Evolutionary conservation across 2,329 filamentous ascomycete species (phyloP).

Genomic region (Calonectria honghensis): DNA sequence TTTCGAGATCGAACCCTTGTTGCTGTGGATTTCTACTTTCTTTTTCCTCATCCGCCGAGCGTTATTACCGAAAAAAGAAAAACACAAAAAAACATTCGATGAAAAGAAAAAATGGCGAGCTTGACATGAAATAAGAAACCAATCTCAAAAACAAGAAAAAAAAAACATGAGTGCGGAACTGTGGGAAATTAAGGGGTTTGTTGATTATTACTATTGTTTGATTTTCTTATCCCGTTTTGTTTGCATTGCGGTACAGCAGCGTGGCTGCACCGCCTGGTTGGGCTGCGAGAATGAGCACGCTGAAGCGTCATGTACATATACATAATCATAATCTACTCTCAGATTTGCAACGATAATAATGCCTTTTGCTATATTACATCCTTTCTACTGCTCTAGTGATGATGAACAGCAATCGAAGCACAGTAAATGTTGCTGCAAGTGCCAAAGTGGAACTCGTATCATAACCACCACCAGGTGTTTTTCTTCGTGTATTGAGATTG

Average conservation of each 20-base stretch:
- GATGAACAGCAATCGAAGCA: no score
- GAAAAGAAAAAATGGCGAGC: constrained; percentile 34
- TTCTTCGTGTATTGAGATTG: constrained; percentile 36
- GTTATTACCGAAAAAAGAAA: constrained; percentile 33
- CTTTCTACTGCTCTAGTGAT: background rate
- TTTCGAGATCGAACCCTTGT: constrained; percentile 30
- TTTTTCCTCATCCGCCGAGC: constrained; percentile 42
- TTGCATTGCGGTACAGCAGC: constrained; percentile 52
- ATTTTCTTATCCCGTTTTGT: constrained; percentile 29
- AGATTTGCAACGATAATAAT: constrained; percentile 28
- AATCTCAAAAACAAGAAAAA: constrained; percentile 37
- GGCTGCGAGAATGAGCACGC: constrained; percentile 34
- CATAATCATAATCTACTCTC: constrained; percentile 54
- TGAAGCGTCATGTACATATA: constrained; percentile 48
- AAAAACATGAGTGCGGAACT: constrained; percentile 39
- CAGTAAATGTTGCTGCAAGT: background rate
- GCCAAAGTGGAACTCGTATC: background rate
- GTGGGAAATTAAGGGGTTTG: constrained; percentile 39
- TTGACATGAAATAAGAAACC: constrained; percentile 35
- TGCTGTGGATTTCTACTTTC: constrained; percentile 40
- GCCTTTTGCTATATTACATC: background rate
- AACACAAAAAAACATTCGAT: constrained; percentile 26
- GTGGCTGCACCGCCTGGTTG: constrained; percentile 33
- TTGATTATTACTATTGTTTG: constrained; percentile 33
- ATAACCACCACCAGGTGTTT: constrained; percentile 11